These are phyloP conservation scores for Turnera subulata DNA, from an alignment of 345 rosid genomes.

Conservation along the genomic window DNA sequence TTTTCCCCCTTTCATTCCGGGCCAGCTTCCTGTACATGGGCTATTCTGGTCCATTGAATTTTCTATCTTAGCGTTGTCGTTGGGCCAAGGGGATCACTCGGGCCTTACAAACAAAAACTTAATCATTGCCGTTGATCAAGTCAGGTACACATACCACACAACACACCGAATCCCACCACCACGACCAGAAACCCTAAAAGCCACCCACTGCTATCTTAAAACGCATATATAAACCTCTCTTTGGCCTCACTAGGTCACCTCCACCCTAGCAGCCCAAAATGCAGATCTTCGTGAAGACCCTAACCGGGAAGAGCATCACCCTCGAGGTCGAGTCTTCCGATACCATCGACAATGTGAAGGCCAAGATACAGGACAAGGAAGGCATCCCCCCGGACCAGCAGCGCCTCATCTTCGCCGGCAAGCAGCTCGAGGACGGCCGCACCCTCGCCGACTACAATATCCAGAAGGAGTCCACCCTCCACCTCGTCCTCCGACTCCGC, in stretches of 20 bases:
- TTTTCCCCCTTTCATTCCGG: too few species aligned
- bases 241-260: neutral
- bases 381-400: slow-evolving; percentile 33
- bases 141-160: too few species aligned
- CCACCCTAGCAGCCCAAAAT: neutral
- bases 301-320: slow-evolving; percentile 33
- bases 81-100: too few species aligned
- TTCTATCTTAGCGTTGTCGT: too few species aligned
- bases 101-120: too few species aligned
- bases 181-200: too few species aligned
- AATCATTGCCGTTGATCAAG: too few species aligned
- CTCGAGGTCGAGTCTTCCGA: slow-evolving; percentile 31
- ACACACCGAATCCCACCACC: too few species aligned
- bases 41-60: too few species aligned
- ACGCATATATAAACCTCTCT: slow-evolving; percentile 1
- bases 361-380: slow-evolving; percentile 35
- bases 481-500: slow-evolving; percentile 28
- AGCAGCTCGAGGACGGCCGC: slow-evolving; percentile 33
- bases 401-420: slow-evolving; percentile 30
- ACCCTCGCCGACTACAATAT: slow-evolving; percentile 34
- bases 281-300: slow-evolving; percentile 35
- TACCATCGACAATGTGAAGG: slow-evolving; percentile 31
- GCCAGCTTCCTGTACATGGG: too few species aligned
- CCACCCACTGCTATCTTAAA: too few species aligned
- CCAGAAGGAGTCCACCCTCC: slow-evolving; percentile 33